phyloP scores from a whole-genome alignment of 2,329 filamentous ascomycete species.

The Penicillium sp. region DNA sequence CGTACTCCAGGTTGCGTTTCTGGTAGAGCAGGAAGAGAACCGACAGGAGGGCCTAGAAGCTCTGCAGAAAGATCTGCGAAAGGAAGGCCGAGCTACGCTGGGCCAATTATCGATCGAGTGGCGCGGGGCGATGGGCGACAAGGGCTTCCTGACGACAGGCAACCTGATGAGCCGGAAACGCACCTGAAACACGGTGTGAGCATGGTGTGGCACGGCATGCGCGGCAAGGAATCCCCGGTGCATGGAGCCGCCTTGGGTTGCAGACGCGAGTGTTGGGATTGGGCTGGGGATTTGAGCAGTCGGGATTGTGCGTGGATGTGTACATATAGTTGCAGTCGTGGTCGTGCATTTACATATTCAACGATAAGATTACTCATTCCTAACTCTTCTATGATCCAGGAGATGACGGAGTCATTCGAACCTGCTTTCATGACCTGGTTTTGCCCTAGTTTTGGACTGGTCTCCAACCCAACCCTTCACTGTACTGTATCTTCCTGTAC shows the following conservation, averaged over 20 bases:
- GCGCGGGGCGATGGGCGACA: constrained; percentile 87
- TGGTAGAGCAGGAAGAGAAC: constrained; percentile 60
- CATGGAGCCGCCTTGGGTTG: constrained; percentile 21
- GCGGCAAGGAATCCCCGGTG: constrained; percentile 8
- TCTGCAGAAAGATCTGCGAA: constrained; percentile 52
- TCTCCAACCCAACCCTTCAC: neutral
- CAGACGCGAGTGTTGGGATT: constrained; percentile 9
- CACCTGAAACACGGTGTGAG: constrained; percentile 28
- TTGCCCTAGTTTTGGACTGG: neutral
- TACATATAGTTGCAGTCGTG: constrained; percentile 1
- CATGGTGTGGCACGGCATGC: neutral
- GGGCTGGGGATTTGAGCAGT: too few relatives aligned
- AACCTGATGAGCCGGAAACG: constrained; percentile 63
- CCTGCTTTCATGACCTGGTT: too few relatives aligned
- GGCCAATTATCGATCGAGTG: constrained; percentile 86
- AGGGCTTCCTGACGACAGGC: constrained; percentile 84
- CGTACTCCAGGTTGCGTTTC: constrained; percentile 67
- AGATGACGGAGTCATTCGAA: too few relatives aligned
- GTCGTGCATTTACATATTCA: neutral
- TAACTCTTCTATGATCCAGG: too few relatives aligned
- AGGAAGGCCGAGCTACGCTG: constrained; percentile 64
- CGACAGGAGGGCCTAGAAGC: constrained; percentile 57
- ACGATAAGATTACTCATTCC: too few relatives aligned
- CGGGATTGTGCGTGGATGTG: neutral
- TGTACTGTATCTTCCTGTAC: too few relatives aligned